Evolutionary conservation across 768 basidiomycete species (phyloP).

Genomic region (Lyophyllum semitale): DNA sequence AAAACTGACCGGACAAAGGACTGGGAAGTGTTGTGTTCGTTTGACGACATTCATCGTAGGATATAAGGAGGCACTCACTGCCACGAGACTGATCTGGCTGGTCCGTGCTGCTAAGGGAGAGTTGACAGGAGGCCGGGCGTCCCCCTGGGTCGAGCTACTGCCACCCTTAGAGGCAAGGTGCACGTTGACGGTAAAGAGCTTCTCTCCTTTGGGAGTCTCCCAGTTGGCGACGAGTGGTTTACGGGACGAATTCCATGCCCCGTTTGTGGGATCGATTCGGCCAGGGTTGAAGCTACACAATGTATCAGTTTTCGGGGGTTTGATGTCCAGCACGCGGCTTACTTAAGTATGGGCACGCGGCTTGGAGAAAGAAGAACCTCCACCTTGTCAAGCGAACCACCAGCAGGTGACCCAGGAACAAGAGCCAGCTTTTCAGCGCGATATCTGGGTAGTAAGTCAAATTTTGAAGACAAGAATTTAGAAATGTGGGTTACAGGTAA

Average conservation of each 20-base stretch:
- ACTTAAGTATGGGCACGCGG: slow-evolving; percentile 45
- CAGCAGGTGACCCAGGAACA: slow-evolving; percentile 44
- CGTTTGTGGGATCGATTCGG: slow-evolving; percentile 57
- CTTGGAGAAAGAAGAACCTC: slow-evolving; percentile 32
- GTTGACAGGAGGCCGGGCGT: slow-evolving; percentile 62
- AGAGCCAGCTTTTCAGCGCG: slow-evolving; percentile 51
- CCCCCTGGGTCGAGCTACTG: slow-evolving; percentile 54
- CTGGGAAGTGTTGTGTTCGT: slow-evolving; percentile 27
- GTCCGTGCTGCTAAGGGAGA: slow-evolving; percentile 47
- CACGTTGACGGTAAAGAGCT: slow-evolving; percentile 60
- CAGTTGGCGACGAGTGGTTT: slow-evolving; percentile 65
- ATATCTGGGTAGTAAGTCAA: slow-evolving; percentile 30
- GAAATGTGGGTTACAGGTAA: slow-evolving; percentile 43
- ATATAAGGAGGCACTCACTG: slow-evolving; percentile 37
- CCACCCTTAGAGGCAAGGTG: slow-evolving; percentile 62
- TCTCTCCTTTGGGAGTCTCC: slow-evolving; percentile 43
- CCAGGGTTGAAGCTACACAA: slow-evolving; percentile 60
- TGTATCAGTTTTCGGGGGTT: not conserved
- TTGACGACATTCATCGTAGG: not conserved
- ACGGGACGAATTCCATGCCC: slow-evolving; percentile 55
- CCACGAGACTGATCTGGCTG: slow-evolving; percentile 49
- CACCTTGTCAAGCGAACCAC: slow-evolving; percentile 48
- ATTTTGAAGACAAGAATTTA: not conserved
- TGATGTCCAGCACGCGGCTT: slow-evolving; percentile 3
- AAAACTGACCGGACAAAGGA: slow-evolving; percentile 50